Base-by-base conservation (phyloP, 768 basidiomycete species). In the Ramaria rubella region DNA sequence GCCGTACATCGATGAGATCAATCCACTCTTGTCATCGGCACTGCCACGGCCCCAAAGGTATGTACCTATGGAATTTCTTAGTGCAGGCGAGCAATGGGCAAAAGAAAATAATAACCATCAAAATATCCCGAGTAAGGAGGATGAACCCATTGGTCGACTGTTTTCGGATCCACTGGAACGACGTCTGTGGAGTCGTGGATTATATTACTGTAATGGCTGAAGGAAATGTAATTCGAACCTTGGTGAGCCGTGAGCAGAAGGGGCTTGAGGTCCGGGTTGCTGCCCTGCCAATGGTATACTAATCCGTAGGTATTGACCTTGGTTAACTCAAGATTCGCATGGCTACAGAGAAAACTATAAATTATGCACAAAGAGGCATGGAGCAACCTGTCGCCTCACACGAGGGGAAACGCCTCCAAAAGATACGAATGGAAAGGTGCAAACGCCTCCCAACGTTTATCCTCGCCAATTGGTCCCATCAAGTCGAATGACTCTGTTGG, bases 271-370 rank as follows among this genome's bases (percentile, higher is more conserved):
- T 73, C 69, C 11, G 67, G 57, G 60, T 88, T 75, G 3, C 78
- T 76, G 1, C 88, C 89, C 52, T 76, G 71, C 87, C 88, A 90
- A 49, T 81, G 78, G 64, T 81, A 87, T 7, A 88, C 67, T n/a
- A 90, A 74, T 0, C 81, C 89, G 61, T 86, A 87, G 0, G 81
- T 86, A 67, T 90, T 90, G 62, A 93, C 81, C 61, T 81, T 83
- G 8, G 82, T 83, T 58, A 87, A 74, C 29, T 75, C 64, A 43
- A 90, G 73, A 8, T 68, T 76, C n/a, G 72, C 48, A 66, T 87
- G 82, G 11, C 85, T 88, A 44, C 30, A 52, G 17, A 54, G 21
- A 51, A 57, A 42, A 26, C 12, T 24, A 21, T 12, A 27, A 19
- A n/a, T 42, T 42, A 36, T n/a, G 38, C 7, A 42, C 19, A 17